Evolutionary conservation across 2,329 filamentous ascomycete genomes (phyloP), one percentile per base, ranked within the genome.

Genomic region (Neofusicoccum kwambonambiense): DNA sequence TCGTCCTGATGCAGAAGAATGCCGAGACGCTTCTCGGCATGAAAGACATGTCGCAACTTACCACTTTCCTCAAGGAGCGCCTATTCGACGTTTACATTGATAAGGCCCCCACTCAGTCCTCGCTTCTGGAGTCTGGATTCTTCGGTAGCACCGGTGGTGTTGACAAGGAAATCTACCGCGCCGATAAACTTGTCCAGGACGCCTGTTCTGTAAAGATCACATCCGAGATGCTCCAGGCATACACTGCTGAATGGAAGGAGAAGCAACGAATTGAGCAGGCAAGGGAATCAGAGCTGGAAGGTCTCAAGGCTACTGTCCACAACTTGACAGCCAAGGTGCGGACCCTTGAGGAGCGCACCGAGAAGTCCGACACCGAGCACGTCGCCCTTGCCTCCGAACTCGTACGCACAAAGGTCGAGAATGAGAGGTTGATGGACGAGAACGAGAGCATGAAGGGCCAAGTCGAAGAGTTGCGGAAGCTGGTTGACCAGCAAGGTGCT

Each of bases 21-120:
- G 86, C 90, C 0, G 79, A 89, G 22, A 84, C 89, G 0, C 80
- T 99, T 5, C 84, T 98, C 42, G 86, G 79, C 22, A 94, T 98
- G 86, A 90, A 90, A 47, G 95, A 98, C 73, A 98, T 99, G 93
- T 84, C 89, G 56, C 87, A 91, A 47, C 84, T 99, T 56, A 97
- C 93, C 0, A 90, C 86, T 3, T 97, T 96, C 79, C 83, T 99
- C 31, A 97, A 97, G 75, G 95, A 99, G 77, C 91, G 90, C 69
- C 74, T 99, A 0, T 99, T 99, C 69, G 95, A 99, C 73, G 93
- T 93, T 44, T 99, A 99, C 77, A 97, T 99, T 68, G 95, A 99
- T 78, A 91, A 93, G 71, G 87, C 93, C 7, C 95, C 95, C 0
- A 96, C 93, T 2, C 89, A 93, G n/a, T 93, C 89, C 58, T 97